These are phyloP conservation scores for Pterocarpus macrocarpus DNA, from an alignment of 306 rosid genomes.

Conservation along the genomic window DNA sequence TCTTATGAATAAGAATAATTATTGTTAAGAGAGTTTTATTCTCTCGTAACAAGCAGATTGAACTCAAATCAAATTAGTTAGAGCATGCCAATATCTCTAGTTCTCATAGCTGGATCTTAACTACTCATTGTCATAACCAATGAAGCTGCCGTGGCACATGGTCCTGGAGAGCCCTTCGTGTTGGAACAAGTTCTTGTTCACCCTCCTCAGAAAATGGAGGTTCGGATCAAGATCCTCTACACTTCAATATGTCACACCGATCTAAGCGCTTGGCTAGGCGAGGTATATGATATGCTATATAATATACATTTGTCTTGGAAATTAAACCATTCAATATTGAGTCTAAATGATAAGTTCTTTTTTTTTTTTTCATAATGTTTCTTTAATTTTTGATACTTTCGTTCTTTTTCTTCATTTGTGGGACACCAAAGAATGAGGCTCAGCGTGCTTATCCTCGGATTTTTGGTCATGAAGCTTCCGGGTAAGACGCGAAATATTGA, in stretches of 20 bases:
- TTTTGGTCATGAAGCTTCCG: constrained; percentile 89
- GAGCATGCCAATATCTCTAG: too few relatives aligned
- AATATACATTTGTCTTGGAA: too few relatives aligned
- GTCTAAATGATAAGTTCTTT: too few relatives aligned
- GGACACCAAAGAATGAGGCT: constrained; percentile 57
- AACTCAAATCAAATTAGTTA: too few relatives aligned
- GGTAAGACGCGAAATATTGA: constrained; percentile 51
- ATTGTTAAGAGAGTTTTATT: too few relatives aligned
- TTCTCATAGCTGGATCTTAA: too few relatives aligned
- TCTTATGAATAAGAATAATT: too few relatives aligned
- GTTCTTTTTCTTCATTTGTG: not conserved
- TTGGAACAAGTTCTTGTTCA: constrained; percentile 69
- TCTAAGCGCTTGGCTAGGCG: constrained; percentile 79
- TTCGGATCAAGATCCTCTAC: constrained; percentile 78
- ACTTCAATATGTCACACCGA: constrained; percentile 90
- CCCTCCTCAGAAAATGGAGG: constrained; percentile 83
- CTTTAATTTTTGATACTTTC: not conserved
- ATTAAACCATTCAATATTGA: too few relatives aligned
- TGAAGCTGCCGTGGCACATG: constrained; percentile 79
- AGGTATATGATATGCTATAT: constrained; percentile 46
- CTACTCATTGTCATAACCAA: too few relatives aligned
- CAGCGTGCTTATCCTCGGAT: constrained; percentile 80
- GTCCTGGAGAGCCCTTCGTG: constrained; percentile 73
- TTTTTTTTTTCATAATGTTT: too few relatives aligned
- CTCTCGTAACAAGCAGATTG: too few relatives aligned